A percentile compares a stretch with the other conserved stretches of the same genome.
These are phyloP conservation scores for Saturnispora silvae DNA, from an alignment of 805 yeast genomes.

Conservation along the genomic window DNA sequence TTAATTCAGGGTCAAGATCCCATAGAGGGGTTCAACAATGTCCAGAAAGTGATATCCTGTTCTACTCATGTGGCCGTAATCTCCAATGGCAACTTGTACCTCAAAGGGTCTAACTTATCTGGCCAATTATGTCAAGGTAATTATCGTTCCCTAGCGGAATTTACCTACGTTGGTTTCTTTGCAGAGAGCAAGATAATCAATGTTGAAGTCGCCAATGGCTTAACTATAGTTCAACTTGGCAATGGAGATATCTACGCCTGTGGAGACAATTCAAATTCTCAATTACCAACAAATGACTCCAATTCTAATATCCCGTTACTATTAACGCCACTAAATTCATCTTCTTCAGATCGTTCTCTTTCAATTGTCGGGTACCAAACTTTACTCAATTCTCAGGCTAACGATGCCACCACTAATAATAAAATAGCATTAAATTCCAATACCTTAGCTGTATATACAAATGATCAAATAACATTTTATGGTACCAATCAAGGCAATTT, in stretches of 20 bases:
- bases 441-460: no score
- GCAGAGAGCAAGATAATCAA: background rate
- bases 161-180: background rate
- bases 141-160: background rate
- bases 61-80: constrained; percentile 10
- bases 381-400: background rate
- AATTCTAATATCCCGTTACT: background rate
- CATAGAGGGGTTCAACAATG: constrained; percentile 1
- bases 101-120: constrained; percentile 70
- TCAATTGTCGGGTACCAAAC: constrained; percentile 12
- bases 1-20: constrained; percentile 6
- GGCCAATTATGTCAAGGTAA: constrained; percentile 2
- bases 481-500: constrained; percentile 77
- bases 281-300: constrained; percentile 6
- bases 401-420: background rate
- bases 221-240: constrained; percentile 1
- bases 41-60: constrained; percentile 4
- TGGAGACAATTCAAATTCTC: constrained; percentile 53
- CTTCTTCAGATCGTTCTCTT: no score
- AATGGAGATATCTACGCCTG: constrained; percentile 32
- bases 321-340: background rate
- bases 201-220: background rate
- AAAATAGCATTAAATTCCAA: background rate
- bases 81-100: constrained; percentile 11
- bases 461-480: no score